These are phyloP conservation scores for Fusarium ramigenum DNA, from an alignment of 2,329 filamentous ascomycete genomes.

Conservation along the genomic window DNA sequence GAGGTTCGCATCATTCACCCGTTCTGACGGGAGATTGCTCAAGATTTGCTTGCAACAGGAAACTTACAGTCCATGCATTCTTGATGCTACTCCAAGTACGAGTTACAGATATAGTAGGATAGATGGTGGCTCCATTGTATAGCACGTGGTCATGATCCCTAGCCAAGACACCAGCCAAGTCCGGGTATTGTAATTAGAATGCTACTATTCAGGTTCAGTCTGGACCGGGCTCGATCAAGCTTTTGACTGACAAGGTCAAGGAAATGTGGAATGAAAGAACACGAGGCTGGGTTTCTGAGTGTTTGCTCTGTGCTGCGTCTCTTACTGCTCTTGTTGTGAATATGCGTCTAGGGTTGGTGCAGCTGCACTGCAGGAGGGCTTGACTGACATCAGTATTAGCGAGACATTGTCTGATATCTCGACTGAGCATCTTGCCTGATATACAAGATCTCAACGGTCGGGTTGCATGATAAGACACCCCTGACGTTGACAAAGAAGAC, in stretches of 20 bases:
- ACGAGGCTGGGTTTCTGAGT: neutral
- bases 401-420: slow-evolving; percentile 4
- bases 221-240: neutral
- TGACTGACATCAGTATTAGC: neutral
- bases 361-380: neutral
- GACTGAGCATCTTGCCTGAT: neutral
- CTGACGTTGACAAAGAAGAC: slow-evolving; percentile 2
- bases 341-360: neutral
- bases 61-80: neutral
- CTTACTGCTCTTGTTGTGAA: neutral
- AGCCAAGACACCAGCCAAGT: slow-evolving; percentile 17
- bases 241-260: neutral
- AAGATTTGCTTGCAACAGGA: neutral
- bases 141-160: slow-evolving; percentile 21
- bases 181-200: slow-evolving; percentile 21
- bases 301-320: neutral
- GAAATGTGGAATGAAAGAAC: neutral
- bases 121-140: slow-evolving; percentile 4
- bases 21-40: neutral
- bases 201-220: slow-evolving; percentile 10
- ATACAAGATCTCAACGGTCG: slow-evolving; percentile 11
- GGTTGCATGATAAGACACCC: neutral
- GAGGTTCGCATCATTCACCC: slow-evolving; percentile 4
- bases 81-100: neutral
- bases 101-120: slow-evolving; percentile 8